Conservation (phyloP, 495 filamentous ascomycete species). For the Penicillium silybi region DNA sequence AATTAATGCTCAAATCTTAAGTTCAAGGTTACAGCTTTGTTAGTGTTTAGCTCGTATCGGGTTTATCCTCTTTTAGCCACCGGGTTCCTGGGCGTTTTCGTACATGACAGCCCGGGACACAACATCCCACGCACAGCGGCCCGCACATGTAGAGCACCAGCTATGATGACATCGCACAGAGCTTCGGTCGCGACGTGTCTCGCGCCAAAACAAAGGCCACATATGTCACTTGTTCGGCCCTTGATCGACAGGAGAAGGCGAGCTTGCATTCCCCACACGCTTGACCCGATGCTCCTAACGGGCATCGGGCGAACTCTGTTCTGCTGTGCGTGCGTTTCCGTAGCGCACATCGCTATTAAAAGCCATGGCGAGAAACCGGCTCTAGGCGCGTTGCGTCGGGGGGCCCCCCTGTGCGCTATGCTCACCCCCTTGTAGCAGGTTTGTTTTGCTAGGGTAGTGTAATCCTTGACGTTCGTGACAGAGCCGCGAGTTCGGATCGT, state of each 20-base stretch:
- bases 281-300: slow-evolving; percentile 3
- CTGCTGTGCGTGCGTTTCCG: background rate
- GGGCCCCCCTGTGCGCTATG: too few species aligned
- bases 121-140: too few species aligned
- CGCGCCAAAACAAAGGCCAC: background rate
- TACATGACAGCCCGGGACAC: background rate
- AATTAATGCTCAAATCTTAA: background rate
- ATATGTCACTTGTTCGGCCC: slow-evolving; percentile 3
- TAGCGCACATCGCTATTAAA: slow-evolving; percentile 8
- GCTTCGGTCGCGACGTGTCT: background rate
- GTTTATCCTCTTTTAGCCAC: background rate
- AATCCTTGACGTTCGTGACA: background rate
- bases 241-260: slow-evolving; percentile 24
- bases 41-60: background rate
- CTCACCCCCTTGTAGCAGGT: background rate
- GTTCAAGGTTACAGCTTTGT: background rate
- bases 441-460: background rate
- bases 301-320: slow-evolving; percentile 7
- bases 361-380: slow-evolving; percentile 1
- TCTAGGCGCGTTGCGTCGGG: background rate
- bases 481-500: slow-evolving; percentile 12
- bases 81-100: background rate
- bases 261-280: slow-evolving; percentile 3
- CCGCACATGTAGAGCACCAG: background rate
- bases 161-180: slow-evolving; percentile 2